Percentiles rank a stretch among this genome's conserved stretches.
Evolutionary conservation across 257 asterid genomes (phyloP).

Genomic region (Jacaranda copaia): DNA sequence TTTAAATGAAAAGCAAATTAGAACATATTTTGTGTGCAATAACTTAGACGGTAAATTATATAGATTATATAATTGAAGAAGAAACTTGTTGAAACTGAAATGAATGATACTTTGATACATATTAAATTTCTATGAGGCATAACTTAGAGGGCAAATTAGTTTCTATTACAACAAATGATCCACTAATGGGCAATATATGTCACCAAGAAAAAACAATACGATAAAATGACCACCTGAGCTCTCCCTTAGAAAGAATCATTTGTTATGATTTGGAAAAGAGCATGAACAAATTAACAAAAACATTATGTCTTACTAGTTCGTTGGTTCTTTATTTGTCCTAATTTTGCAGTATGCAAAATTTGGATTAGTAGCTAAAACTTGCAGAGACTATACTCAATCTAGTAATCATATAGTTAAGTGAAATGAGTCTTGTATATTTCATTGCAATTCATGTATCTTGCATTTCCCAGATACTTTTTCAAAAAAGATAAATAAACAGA

Average conservation of each 20-base stretch:
- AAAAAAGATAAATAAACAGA: no score
- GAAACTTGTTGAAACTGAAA: background rate
- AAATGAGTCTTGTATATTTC: no score
- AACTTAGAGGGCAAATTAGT: background rate
- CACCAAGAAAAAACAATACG: conserved; percentile 36
- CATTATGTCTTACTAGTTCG: no score
- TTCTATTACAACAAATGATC: conserved; percentile 16
- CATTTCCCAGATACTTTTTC: no score
- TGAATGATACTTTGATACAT: background rate
- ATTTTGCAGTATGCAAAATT: no score
- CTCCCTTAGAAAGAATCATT: conserved; percentile 25
- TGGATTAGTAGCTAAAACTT: no score
- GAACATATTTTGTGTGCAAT: background rate
- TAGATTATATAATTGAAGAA: background rate
- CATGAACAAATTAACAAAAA: background rate
- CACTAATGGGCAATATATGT: conserved; percentile 23
- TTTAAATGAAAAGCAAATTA: background rate
- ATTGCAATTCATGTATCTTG: no score
- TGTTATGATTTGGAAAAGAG: background rate
- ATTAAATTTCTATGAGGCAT: conserved; percentile 5
- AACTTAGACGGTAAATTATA: background rate
- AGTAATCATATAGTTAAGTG: no score
- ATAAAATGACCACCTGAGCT: conserved; percentile 19
- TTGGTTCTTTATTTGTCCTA: no score
- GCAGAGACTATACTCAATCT: no score